Evolutionary conservation across 2,329 filamentous ascomycete genomes (phyloP).

Genomic region (Trichoderma atroviride): DNA sequence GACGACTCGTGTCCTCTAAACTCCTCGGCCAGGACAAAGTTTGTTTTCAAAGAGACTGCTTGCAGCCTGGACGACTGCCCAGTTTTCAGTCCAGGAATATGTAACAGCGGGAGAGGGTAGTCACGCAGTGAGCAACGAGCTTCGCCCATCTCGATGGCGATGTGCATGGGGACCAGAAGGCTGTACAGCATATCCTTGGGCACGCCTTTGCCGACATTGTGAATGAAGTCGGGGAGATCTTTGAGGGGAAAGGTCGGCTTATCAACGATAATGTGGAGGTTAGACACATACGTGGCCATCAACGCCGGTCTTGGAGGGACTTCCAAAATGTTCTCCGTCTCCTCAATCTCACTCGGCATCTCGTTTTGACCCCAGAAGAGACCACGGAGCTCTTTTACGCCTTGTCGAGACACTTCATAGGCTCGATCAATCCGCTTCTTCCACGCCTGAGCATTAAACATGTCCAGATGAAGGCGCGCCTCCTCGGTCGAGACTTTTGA

Average conservation of each 20-base stretch:
- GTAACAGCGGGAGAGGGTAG: constrained; percentile 88
- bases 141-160: constrained; percentile 89
- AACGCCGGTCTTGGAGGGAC: constrained; percentile 84
- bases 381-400: constrained; percentile 77
- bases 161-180: constrained; percentile 84
- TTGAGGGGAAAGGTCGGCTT: constrained; percentile 88
- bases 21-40: constrained; percentile 96
- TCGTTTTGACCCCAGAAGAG: constrained; percentile 83
- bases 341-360: constrained; percentile 77
- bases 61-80: constrained; percentile 78
- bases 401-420: constrained; percentile 67
- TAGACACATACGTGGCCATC: constrained; percentile 77
- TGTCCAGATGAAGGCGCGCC: constrained; percentile 73
- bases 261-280: constrained; percentile 83
- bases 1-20: constrained; percentile 80
- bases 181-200: constrained; percentile 89
- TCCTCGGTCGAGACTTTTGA: constrained; percentile 75
- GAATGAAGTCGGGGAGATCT: constrained; percentile 80
- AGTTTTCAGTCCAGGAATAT: constrained; percentile 80
- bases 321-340: constrained; percentile 81
- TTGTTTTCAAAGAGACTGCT: constrained; percentile 81
- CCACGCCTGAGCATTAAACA: constrained; percentile 88
- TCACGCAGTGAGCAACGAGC: constrained; percentile 84
- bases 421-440: constrained; percentile 84
- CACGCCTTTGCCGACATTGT: constrained; percentile 95